Conservation (phyloP, 805 yeast species). For the Jamesozyma lodderae region DNA sequence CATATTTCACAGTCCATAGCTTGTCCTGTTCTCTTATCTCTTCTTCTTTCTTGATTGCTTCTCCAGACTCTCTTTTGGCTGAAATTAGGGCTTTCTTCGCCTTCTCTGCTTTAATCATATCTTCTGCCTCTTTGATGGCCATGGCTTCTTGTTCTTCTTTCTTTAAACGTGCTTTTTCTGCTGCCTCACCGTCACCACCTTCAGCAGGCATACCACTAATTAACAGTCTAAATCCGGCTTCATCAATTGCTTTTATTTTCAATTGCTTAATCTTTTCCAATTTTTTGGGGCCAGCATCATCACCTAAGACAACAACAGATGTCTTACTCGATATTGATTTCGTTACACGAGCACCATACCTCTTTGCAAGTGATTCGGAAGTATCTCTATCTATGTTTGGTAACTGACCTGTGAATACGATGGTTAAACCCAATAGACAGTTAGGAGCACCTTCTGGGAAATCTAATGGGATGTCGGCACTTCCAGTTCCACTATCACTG, state of each 20-base stretch:
- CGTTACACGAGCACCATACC: constrained; percentile 87
- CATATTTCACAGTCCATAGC: constrained; percentile 90
- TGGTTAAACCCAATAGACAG: constrained; percentile 79
- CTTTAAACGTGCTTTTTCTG: constrained; percentile 62
- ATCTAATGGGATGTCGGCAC: constrained; percentile 25
- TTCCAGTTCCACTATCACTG: constrained; percentile 26
- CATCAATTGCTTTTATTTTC: constrained; percentile 72
- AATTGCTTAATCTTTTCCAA: constrained; percentile 67
- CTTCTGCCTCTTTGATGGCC: constrained; percentile 44
- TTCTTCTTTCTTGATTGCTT: constrained; percentile 13
- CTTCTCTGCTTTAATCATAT: constrained; percentile 39
- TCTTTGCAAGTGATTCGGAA: constrained; percentile 67
- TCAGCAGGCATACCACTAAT: constrained; percentile 76
- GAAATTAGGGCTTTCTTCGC: constrained; percentile 23
- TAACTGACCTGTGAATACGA: constrained; percentile 86
- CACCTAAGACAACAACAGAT: constrained; percentile 81
- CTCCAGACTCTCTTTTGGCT: constrained; percentile 23
- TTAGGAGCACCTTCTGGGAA: constrained; percentile 79
- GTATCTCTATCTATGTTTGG: constrained; percentile 71
- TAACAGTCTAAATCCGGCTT: constrained; percentile 74
- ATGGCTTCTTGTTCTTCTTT: constrained; percentile 56
- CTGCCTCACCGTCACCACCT: constrained; percentile 81
- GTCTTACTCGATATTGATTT: constrained; percentile 81
- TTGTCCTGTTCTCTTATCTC: constrained; percentile 39
- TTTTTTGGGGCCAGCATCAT: constrained; percentile 95